Evolutionary conservation across 1,284 basidiomycete genomes (phyloP), one percentile per base, ranked within the genome.

Genomic region (Rhizopogon parksii): DNA sequence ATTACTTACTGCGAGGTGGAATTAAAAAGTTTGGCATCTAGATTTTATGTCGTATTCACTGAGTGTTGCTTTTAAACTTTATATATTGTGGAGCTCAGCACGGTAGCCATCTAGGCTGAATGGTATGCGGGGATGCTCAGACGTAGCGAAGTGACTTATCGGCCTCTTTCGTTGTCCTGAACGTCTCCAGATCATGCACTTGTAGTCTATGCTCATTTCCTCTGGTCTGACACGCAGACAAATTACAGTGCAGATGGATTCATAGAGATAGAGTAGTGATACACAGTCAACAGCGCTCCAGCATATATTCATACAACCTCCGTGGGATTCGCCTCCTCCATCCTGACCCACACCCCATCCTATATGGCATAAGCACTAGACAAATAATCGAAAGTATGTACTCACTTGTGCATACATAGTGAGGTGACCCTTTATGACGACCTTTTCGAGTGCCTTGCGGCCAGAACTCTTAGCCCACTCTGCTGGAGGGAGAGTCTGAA

Each of bases 371-470:
- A 8, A 34, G 11, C 17, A 14, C 19, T n/a, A 34, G 11, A 21
- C 15, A 30, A 37, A 15, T 30, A 6, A 34, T 8, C 21, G n/a
- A 14, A n/a, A 7, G 9, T 14, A 2, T 21, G 30, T 2, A 56
- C 65, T 54, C 46, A 68, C 66, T 7, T 68, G 57, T 11, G 68
- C 64, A 60, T 78, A 82, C 68, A 79, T 71, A 2, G 82, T 83
- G 45, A 84, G 61, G 58, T 82, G 78, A 46, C 67, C 59, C 57
- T 56, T 53, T n/a, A 67, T 36, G 6, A 65, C 54, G 12, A 64
- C 59, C 45, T 62, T 63, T 43, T 73, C 71, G 3, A 64, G 39
- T 0, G 53, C 53, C 43, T 66, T 62, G 27, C 62, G 55, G 34
- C 56, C 59, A 14, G 47, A 36, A 1, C 54, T 45, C 7, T 53